phyloP scores from a whole-genome alignment of 192 early-diverging fungal species.

The Nowakowskiella sp. region DNA sequence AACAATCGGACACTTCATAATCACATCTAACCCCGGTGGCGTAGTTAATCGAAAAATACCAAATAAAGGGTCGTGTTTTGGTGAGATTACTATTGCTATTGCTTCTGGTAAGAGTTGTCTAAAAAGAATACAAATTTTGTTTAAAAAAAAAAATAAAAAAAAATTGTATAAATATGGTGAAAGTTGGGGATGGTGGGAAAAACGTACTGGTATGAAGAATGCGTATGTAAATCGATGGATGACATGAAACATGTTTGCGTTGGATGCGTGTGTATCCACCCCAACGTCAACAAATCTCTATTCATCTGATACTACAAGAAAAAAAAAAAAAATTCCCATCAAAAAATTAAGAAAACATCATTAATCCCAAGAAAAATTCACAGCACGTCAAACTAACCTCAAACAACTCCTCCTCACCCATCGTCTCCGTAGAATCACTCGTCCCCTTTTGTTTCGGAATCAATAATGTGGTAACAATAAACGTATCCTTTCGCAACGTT shows the following conservation, averaged over 20 bases:
- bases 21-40: conserved; percentile 66
- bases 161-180: neutral
- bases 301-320: conserved; percentile 63
- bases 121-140: no score
- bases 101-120: conserved; percentile 79
- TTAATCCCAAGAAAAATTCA: no score
- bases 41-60: conserved; percentile 85
- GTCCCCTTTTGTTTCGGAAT: conserved; percentile 88
- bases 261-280: conserved; percentile 78
- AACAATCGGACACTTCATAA: conserved; percentile 61
- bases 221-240: conserved; percentile 87
- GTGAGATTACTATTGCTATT: conserved; percentile 84
- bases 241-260: conserved; percentile 93
- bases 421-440: conserved; percentile 74
- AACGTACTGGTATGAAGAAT: conserved; percentile 71
- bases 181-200: neutral
- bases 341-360: no score
- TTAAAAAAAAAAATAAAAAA: conserved; percentile 3
- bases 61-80: conserved; percentile 45
- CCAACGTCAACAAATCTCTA: conserved; percentile 69
- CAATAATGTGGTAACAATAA: conserved; percentile 66
- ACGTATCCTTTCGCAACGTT: conserved; percentile 46
- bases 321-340: no score
- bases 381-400: no score
- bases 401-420: conserved; percentile 78